phyloP scores from a whole-genome alignment of 106 monocot species.

The Alisma plantagoaquatica region DNA sequence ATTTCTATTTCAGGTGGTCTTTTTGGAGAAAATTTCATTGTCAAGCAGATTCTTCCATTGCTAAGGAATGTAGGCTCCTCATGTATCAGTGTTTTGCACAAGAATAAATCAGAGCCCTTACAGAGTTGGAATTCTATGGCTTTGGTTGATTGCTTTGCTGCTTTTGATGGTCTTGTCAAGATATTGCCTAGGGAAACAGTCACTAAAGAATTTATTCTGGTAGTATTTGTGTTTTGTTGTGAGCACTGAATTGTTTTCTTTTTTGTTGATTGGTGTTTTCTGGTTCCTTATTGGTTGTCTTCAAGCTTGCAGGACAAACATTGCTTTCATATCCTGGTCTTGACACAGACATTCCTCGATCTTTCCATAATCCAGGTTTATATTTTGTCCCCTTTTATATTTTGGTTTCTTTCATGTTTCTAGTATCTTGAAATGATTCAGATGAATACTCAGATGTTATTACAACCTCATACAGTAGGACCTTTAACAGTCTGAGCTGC shows the following conservation, averaged over 20 bases:
- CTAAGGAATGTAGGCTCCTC: constrained; percentile 59
- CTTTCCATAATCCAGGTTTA: constrained; percentile 67
- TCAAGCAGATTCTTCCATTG: constrained; percentile 71
- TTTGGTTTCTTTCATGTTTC: background rate
- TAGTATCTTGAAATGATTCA: background rate
- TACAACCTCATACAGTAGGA: background rate
- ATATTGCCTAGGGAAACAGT: constrained; percentile 45
- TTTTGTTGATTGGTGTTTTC: background rate
- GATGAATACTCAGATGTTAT: background rate
- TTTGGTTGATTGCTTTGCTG: constrained; percentile 56
- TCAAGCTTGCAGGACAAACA: constrained; percentile 59
- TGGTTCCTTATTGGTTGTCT: background rate
- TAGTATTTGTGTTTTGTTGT: constrained; percentile 20
- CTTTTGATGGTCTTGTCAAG: constrained; percentile 53
- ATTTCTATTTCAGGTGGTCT: constrained; percentile 39
- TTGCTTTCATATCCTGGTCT: constrained; percentile 66
- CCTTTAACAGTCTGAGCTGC: too few species aligned
- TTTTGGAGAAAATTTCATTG: constrained; percentile 71
- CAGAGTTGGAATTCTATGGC: constrained; percentile 78
- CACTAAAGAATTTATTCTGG: constrained; percentile 69
- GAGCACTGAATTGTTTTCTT: background rate
- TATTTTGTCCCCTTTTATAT: too few species aligned
- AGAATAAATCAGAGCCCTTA: constrained; percentile 69
- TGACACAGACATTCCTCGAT: constrained; percentile 55
- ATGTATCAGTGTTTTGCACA: constrained; percentile 41